A percentile compares a stretch with the other conserved stretches of the same genome.
Conservation (phyloP, 495 filamentous ascomycete species). For the Aspergillus ostianus region DNA sequence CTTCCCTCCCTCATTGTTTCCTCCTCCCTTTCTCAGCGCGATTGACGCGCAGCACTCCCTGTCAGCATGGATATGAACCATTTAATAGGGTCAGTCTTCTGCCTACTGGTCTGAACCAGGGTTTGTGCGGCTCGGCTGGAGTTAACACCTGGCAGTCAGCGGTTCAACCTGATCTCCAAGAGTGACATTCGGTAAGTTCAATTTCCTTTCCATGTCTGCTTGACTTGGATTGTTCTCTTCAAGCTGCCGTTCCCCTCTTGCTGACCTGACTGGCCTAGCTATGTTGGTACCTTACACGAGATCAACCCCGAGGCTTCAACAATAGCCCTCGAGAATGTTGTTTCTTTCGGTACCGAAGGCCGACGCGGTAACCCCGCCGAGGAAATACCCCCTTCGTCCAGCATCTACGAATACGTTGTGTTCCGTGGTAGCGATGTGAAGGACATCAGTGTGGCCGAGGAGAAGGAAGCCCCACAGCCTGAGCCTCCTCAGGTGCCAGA, state of each 20-base stretch:
- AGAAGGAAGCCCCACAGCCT: constrained; percentile 69
- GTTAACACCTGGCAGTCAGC: constrained; percentile 51
- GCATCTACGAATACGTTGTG: constrained; percentile 97
- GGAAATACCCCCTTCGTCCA: constrained; percentile 76
- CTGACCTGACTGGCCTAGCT: constrained; percentile 53
- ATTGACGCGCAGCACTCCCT: constrained; percentile 36
- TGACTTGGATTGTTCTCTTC: not conserved
- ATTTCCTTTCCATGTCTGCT: not conserved
- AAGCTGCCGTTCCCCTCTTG: not conserved
- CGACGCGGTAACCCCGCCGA: constrained; percentile 72
- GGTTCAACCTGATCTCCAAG: constrained; percentile 79
- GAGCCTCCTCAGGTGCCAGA: constrained; percentile 74
- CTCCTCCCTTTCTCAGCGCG: constrained; percentile 22
- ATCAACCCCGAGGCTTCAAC: constrained; percentile 97
- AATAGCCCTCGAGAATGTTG: constrained; percentile 93
- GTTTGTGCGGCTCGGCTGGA: constrained; percentile 42
- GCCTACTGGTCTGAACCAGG: constrained; percentile 33
- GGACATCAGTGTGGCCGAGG: constrained; percentile 87
- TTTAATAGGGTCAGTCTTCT: constrained; percentile 50
- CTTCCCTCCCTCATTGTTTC: constrained; percentile 13
- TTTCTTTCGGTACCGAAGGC: constrained; percentile 90
- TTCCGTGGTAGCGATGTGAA: constrained; percentile 99
- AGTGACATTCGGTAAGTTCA: constrained; percentile 85
- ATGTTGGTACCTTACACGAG: constrained; percentile 92
- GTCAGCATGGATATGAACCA: constrained; percentile 54